phyloP scores from a whole-genome alignment of 2,329 filamentous ascomycete species.

The Hymenoscyphus fructigenus region DNA sequence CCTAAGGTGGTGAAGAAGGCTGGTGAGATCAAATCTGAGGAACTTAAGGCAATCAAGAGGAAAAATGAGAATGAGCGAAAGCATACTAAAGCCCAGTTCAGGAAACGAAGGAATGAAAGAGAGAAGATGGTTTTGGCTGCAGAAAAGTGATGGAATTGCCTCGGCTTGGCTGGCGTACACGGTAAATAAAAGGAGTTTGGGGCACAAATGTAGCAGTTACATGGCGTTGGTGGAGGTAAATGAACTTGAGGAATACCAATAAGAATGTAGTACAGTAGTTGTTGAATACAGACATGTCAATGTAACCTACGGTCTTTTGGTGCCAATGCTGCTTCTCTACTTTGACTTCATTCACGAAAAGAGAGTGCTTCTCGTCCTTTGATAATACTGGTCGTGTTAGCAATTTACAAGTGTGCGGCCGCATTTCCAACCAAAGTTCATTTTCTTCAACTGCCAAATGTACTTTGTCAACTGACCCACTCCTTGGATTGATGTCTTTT shows the following conservation, averaged over 20 bases:
- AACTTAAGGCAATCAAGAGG: conserved; percentile 82
- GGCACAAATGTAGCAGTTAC: conserved; percentile 14
- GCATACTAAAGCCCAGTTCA: conserved; percentile 81
- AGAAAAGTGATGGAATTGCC: conserved; percentile 29
- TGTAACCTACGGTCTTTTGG: neutral
- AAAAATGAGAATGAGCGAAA: conserved; percentile 92
- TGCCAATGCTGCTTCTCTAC: neutral
- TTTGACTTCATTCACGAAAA: neutral
- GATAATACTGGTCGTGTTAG: too few species aligned
- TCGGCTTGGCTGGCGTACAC: conserved; percentile 13
- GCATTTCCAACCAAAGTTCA: too few species aligned
- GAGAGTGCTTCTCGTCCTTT: too few species aligned
- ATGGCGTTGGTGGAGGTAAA: conserved; percentile 15
- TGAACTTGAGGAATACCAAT: conserved; percentile 14
- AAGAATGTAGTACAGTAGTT: conserved; percentile 7
- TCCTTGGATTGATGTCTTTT: too few species aligned
- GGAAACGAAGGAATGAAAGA: conserved; percentile 72
- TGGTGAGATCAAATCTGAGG: conserved; percentile 87
- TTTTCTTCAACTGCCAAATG: too few species aligned
- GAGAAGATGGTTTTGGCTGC: conserved; percentile 85
- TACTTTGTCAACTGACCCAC: too few species aligned
- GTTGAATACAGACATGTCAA: neutral
- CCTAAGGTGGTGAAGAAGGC: conserved; percentile 96
- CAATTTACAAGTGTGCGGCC: too few species aligned
- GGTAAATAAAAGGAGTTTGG: conserved; percentile 12